Percentiles rank a stretch among this genome's conserved stretches.
Evolutionary conservation across 352 stramenopile genomes (phyloP).

Genomic region (Elongisporangium senticosum): DNA sequence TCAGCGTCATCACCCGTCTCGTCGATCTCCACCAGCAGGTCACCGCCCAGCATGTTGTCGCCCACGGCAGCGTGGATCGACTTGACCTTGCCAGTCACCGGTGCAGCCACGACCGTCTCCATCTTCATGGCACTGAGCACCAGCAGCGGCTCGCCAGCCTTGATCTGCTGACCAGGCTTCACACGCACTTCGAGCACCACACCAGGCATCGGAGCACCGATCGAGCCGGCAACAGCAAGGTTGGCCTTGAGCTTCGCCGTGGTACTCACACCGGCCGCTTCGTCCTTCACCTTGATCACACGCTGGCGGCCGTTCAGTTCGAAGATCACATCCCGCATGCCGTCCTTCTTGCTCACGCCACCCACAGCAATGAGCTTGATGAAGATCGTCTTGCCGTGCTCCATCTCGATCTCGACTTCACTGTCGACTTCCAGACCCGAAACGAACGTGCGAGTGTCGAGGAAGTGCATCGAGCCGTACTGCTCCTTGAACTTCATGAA

Average conservation of each 20-base stretch:
- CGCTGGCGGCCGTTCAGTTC: slow-evolving; percentile 94
- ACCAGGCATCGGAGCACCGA: slow-evolving; percentile 96
- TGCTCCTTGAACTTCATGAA: slow-evolving; percentile 86
- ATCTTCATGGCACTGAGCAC: slow-evolving; percentile 99
- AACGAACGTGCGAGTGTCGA: slow-evolving; percentile 81
- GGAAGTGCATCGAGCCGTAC: slow-evolving; percentile 80
- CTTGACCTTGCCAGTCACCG: slow-evolving; percentile 88
- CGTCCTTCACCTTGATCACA: slow-evolving; percentile 91
- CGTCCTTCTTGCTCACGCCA: slow-evolving; percentile 86
- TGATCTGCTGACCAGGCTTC: slow-evolving; percentile 89
- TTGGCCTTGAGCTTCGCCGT: slow-evolving; percentile 85
- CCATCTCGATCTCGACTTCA: slow-evolving; percentile 84
- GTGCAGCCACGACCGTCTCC: slow-evolving; percentile 94
- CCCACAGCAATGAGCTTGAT: slow-evolving; percentile 92
- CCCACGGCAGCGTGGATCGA: slow-evolving; percentile 88
- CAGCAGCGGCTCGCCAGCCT: slow-evolving; percentile 90
- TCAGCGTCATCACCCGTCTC: slow-evolving; percentile 62
- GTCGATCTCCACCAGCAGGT: slow-evolving; percentile 95
- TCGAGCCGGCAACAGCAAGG: slow-evolving; percentile 58
- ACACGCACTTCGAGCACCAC: slow-evolving; percentile 95
- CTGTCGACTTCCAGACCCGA: slow-evolving; percentile 64
- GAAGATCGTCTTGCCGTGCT: slow-evolving; percentile 96
- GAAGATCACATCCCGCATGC: slow-evolving; percentile 94
- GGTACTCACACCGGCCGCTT: slow-evolving; percentile 60
- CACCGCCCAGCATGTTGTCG: slow-evolving; percentile 92